Conservation (phyloP, 768 basidiomycete species). For the Trametes punicea region DNA sequence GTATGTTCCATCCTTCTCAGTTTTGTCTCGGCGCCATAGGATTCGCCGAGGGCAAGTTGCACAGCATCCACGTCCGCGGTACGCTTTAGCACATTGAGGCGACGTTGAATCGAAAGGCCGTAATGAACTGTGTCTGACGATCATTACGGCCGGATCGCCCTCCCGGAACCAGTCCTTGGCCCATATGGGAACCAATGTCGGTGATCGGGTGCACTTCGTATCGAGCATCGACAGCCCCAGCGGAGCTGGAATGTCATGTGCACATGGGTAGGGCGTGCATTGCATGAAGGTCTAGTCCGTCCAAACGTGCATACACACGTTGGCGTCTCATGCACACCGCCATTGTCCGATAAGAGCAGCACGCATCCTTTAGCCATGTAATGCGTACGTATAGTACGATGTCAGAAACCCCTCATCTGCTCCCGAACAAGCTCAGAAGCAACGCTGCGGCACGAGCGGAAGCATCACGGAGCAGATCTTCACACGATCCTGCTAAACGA, state of each 20-base stretch:
- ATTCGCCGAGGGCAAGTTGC: neutral
- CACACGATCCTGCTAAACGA: neutral
- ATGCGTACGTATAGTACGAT: conserved; percentile 9
- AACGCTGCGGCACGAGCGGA: neutral
- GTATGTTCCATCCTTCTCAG: neutral
- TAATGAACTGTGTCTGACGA: conserved; percentile 4
- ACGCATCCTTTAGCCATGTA: neutral
- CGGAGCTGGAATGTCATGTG: neutral
- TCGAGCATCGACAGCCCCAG: neutral
- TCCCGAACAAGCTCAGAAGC: neutral
- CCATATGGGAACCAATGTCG: neutral
- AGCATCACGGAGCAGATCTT: neutral
- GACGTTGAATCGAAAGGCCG: neutral
- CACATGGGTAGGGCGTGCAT: neutral
- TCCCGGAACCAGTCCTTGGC: neutral
- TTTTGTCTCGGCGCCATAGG: neutral
- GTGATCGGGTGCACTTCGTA: neutral
- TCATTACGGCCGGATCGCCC: conserved; percentile 8
- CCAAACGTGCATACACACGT: neutral
- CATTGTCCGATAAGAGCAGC: neutral
- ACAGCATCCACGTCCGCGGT: conserved; percentile 2
- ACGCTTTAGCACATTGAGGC: neutral
- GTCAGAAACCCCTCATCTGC: neutral
- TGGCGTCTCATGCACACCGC: neutral
- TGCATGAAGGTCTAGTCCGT: neutral